Percentiles rank a stretch among this genome's conserved stretches.
Evolutionary conservation across 257 asterid species (phyloP).

Genomic region (Buddleja alternifolia): DNA sequence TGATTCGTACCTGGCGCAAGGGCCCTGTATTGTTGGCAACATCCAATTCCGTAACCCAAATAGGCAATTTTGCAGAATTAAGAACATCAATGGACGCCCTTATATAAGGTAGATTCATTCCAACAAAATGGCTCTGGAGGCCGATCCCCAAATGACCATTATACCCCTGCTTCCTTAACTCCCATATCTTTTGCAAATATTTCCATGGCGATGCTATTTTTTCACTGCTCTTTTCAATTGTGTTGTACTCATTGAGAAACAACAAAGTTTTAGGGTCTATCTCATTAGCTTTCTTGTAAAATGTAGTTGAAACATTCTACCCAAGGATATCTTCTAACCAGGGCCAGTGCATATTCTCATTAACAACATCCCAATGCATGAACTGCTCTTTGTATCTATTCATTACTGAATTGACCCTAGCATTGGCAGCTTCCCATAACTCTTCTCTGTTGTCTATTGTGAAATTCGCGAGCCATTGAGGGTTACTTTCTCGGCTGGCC

Average conservation of each 20-base stretch:
- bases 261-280: conserved; percentile 28
- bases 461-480: conserved; percentile 3
- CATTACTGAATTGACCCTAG: conserved; percentile 21
- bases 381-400: conserved; percentile 28
- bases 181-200: conserved; percentile 33
- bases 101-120: conserved; percentile 29
- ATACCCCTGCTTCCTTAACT: conserved; percentile 19
- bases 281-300: conserved; percentile 28
- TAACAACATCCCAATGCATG: conserved; percentile 49
- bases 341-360: conserved; percentile 35
- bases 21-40: background rate
- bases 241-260: conserved; percentile 41
- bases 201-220: conserved; percentile 27
- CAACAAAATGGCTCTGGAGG: conserved; percentile 31
- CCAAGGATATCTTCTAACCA: conserved; percentile 22
- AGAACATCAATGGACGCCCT: conserved; percentile 39
- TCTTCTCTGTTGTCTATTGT: background rate
- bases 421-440: background rate
- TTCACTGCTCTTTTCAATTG: conserved; percentile 31
- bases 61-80: conserved; percentile 31
- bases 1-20: conserved; percentile 2
- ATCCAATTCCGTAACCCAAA: conserved; percentile 45
- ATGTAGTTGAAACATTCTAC: background rate
- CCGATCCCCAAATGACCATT: conserved; percentile 36
- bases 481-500: conserved; percentile 23